Percentiles rank a stretch among this genome's conserved stretches.
These are phyloP conservation scores for Tricholoma matsutake DNA, from an alignment of 768 basidiomycete genomes.

Conservation along the genomic window DNA sequence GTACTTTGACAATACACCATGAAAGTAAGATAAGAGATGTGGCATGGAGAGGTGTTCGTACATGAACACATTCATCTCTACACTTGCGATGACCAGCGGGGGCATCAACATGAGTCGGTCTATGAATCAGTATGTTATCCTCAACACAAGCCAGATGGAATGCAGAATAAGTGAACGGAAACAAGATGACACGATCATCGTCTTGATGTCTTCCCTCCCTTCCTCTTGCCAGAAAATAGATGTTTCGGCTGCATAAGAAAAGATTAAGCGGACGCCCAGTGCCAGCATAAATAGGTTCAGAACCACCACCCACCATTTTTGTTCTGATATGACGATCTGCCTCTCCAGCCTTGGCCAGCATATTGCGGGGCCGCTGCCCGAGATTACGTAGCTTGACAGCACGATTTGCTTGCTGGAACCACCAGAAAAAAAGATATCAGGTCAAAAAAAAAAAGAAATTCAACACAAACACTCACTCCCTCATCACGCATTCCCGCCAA, in stretches of 20 bases:
- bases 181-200: slow-evolving; percentile 39
- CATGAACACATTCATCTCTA: too few species aligned
- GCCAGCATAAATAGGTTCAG: slow-evolving; percentile 2
- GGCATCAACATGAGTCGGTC: too few species aligned
- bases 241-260: slow-evolving; percentile 67
- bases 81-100: too few species aligned
- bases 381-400: slow-evolving; percentile 83
- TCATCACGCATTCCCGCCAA: slow-evolving; percentile 78
- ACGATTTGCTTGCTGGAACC: slow-evolving; percentile 69
- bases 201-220: slow-evolving; percentile 79
- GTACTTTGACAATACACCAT: too few species aligned
- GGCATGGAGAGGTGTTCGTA: too few species aligned
- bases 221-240: slow-evolving; percentile 82
- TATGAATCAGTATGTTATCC: not conserved
- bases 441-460: not conserved
- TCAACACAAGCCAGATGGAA: slow-evolving; percentile 8
- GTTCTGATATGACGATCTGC: slow-evolving; percentile 75
- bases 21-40: too few species aligned
- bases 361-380: slow-evolving; percentile 83
- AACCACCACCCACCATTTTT: slow-evolving; percentile 72
- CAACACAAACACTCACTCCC: slow-evolving; percentile 43
- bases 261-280: slow-evolving; percentile 9
- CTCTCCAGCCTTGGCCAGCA: slow-evolving; percentile 89
- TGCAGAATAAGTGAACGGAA: slow-evolving; percentile 7
- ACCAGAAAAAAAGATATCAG: slow-evolving; percentile 6